A percentile compares a stretch with the other conserved stretches of the same genome.
These are phyloP conservation scores for Phytophthora colocasiae DNA, from an alignment of 352 stramenopile genomes.

Conservation along the genomic window DNA sequence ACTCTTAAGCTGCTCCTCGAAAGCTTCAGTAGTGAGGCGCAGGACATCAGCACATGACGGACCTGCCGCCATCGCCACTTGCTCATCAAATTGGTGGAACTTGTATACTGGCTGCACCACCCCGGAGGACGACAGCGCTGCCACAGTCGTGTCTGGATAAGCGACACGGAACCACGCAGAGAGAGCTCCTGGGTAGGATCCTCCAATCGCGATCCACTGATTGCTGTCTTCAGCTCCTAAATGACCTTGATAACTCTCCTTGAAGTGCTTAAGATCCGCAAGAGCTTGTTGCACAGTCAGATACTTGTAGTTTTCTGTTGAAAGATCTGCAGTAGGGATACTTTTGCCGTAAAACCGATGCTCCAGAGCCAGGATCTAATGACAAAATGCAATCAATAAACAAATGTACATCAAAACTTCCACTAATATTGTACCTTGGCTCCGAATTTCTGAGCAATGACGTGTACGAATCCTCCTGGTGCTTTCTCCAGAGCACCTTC, in stretches of 20 bases:
- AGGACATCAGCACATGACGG: slow-evolving; percentile 69
- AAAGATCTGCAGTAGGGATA: slow-evolving; percentile 78
- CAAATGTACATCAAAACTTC: not conserved
- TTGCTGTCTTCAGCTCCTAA: slow-evolving; percentile 33
- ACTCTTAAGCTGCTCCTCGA: slow-evolving; percentile 63
- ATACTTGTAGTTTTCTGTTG: slow-evolving; percentile 74
- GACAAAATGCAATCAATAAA: slow-evolving; percentile 1
- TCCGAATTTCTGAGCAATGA: slow-evolving; percentile 77
- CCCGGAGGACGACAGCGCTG: slow-evolving; percentile 74
- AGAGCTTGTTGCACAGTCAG: slow-evolving; percentile 89
- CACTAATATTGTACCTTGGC: slow-evolving; percentile 55
- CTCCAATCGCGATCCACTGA: slow-evolving; percentile 82
- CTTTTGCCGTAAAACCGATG: slow-evolving; percentile 91
- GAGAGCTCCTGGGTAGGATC: slow-evolving; percentile 85
- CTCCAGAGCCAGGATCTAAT: slow-evolving; percentile 81
- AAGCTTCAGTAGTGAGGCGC: slow-evolving; percentile 65
- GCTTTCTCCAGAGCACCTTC: slow-evolving; percentile 72
- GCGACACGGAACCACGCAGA: slow-evolving; percentile 84
- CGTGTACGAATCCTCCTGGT: slow-evolving; percentile 70
- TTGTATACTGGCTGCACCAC: slow-evolving; percentile 85
- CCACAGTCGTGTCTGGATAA: slow-evolving; percentile 82
- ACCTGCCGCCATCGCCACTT: slow-evolving; percentile 68
- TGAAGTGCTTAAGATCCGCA: slow-evolving; percentile 87
- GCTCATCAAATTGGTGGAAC: slow-evolving; percentile 86
- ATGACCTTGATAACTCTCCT: slow-evolving; percentile 66